Conservation (phyloP, 805 yeast genomes). For the Brettanomyces sp. region DNA sequence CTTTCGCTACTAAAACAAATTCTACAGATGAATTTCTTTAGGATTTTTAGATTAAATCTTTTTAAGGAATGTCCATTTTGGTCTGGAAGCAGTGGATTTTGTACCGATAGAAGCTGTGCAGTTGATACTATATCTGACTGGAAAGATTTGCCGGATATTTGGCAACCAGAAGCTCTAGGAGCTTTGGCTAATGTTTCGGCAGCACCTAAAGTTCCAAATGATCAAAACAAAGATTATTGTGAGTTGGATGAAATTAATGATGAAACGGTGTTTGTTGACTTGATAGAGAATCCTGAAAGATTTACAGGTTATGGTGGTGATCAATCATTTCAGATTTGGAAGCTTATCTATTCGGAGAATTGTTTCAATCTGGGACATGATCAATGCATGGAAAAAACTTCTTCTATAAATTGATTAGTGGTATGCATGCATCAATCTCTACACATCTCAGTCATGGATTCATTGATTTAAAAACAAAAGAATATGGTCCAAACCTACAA, state of each 20-base stretch:
- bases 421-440: conserved; percentile 92
- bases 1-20: conserved; percentile 49
- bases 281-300: conserved; percentile 85
- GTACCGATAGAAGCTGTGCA: conserved; percentile 83
- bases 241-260: conserved; percentile 54
- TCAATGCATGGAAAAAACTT: conserved; percentile 75
- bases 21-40: conserved; percentile 72
- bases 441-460: conserved; percentile 86
- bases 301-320: conserved; percentile 95
- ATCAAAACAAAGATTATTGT: conserved; percentile 44
- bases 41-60: conserved; percentile 77
- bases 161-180: conserved; percentile 69
- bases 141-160: conserved; percentile 57
- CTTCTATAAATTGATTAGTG: conserved; percentile 79
- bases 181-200: conserved; percentile 29
- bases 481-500: conserved; percentile 76
- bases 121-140: conserved; percentile 77
- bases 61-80: conserved; percentile 80
- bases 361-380: conserved; percentile 48
- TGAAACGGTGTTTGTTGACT: conserved; percentile 74
- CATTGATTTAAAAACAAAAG: conserved; percentile 56
- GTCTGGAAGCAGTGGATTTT: conserved; percentile 68
- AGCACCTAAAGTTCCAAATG: conserved; percentile 9
- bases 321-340: conserved; percentile 89
- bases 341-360: conserved; percentile 83